Percentiles rank a stretch among this genome's conserved stretches.
phyloP scores from a whole-genome alignment of 2,329 filamentous ascomycete species.

The Exophiala viscosa region DNA sequence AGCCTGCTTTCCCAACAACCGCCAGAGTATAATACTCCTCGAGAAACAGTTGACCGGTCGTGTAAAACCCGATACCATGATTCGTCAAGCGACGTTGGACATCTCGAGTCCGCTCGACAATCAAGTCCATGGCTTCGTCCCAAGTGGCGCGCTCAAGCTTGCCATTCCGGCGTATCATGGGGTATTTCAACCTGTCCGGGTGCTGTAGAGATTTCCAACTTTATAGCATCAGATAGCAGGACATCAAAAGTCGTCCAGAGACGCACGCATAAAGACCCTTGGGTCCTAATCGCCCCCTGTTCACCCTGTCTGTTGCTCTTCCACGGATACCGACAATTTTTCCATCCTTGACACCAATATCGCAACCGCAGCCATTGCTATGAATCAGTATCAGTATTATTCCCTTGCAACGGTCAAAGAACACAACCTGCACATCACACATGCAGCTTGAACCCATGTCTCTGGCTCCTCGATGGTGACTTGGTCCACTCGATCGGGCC shows the following conservation, averaged over 20 bases:
- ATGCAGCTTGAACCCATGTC: slow-evolving; percentile 40
- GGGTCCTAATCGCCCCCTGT: slow-evolving; percentile 36
- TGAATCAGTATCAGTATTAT: neutral
- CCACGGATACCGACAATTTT: slow-evolving; percentile 39
- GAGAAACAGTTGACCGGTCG: slow-evolving; percentile 38
- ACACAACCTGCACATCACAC: slow-evolving; percentile 37
- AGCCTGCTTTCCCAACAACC: slow-evolving; percentile 37
- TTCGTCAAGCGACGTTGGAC: slow-evolving; percentile 33
- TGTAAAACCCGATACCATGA: slow-evolving; percentile 41
- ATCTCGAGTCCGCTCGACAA: slow-evolving; percentile 33
- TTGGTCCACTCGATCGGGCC: slow-evolving; percentile 34
- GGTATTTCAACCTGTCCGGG: slow-evolving; percentile 34
- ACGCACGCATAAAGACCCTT: slow-evolving; percentile 35
- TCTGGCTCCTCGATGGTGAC: slow-evolving; percentile 34
- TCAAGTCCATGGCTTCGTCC: slow-evolving; percentile 39
- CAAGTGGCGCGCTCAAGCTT: slow-evolving; percentile 35
- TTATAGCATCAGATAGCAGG: neutral
- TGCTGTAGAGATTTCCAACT: slow-evolving; percentile 33
- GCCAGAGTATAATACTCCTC: slow-evolving; percentile 42
- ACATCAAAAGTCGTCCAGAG: neutral
- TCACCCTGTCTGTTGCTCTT: slow-evolving; percentile 34
- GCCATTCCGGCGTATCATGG: slow-evolving; percentile 35
- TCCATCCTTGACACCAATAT: slow-evolving; percentile 37
- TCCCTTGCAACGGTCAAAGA: neutral
- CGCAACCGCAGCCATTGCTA: slow-evolving; percentile 37